phyloP scores from a whole-genome alignment of 2,329 filamentous ascomycete genomes.

The Lachnellula hyalina region DNA sequence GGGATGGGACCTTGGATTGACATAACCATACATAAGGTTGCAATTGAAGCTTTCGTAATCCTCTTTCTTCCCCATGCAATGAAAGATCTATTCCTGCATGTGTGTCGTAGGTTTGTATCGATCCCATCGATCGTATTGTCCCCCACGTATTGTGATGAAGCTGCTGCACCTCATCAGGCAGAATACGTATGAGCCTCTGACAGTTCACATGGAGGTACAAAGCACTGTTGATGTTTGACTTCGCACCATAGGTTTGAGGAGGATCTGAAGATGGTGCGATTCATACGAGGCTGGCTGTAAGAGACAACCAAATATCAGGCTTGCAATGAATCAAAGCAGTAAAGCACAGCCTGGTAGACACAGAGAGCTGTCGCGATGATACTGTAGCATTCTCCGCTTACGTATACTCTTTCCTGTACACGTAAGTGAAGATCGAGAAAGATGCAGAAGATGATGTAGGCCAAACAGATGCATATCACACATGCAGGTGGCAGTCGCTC shows the following conservation, averaged over 20 bases:
- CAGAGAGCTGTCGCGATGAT: not conserved
- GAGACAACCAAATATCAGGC: not conserved
- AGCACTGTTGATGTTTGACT: not conserved
- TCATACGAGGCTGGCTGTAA: not conserved
- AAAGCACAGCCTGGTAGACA: slow-evolving; percentile 1
- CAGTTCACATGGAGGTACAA: not conserved
- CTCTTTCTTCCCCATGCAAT: not conserved
- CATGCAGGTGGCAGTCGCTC: too few species aligned
- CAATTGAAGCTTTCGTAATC: not conserved
- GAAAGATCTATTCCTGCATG: not conserved
- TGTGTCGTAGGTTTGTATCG: not conserved
- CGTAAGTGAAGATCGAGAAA: not conserved
- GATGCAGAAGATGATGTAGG: not conserved
- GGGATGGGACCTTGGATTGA: not conserved
- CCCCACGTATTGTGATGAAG: not conserved
- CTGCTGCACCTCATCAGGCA: not conserved
- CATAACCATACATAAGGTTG: not conserved
- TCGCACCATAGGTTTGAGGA: not conserved
- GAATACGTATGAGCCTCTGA: not conserved
- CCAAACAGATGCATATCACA: too few species aligned
- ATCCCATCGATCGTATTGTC: not conserved
- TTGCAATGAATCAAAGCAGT: not conserved
- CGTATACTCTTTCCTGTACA: not conserved
- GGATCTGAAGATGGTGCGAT: not conserved
- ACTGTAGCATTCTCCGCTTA: not conserved